Percentiles rank a stretch among this genome's conserved stretches.
Evolutionary conservation across 2,329 filamentous ascomycete genomes (phyloP).

Genomic region (Neonectria punicea): DNA sequence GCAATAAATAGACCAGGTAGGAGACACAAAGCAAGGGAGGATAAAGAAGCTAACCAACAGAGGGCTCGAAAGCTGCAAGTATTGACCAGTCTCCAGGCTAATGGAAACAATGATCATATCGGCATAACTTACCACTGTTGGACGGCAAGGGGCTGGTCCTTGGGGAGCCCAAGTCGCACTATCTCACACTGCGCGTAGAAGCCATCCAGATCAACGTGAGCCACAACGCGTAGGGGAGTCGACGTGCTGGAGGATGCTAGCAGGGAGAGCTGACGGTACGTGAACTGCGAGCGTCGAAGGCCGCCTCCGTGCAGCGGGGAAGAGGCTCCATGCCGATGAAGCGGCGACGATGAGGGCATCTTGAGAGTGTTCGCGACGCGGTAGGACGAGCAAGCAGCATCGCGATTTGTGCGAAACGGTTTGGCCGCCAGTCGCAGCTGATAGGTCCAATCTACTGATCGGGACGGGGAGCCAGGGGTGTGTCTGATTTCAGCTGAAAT

Average conservation of each 20-base stretch:
- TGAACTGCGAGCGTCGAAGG: conserved; percentile 75
- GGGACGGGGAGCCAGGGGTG: neutral
- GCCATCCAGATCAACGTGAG: conserved; percentile 94
- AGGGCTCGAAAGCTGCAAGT: neutral
- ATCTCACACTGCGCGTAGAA: conserved; percentile 99
- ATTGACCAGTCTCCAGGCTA: neutral
- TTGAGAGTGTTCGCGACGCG: conserved; percentile 10
- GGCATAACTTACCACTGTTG: conserved; percentile 79
- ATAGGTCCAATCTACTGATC: neutral
- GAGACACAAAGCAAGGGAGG: neutral
- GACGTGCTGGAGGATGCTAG: conserved; percentile 76
- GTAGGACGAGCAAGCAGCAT: conserved; percentile 1
- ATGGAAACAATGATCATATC: neutral
- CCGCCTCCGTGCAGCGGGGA: conserved; percentile 42
- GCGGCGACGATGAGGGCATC: conserved; percentile 40
- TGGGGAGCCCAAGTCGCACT: conserved; percentile 79
- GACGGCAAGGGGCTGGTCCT: conserved; percentile 86
- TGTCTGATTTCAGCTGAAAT: neutral
- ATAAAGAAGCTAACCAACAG: neutral
- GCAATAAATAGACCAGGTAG: too few relatives aligned
- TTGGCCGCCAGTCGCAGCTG: neutral
- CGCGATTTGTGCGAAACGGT: neutral
- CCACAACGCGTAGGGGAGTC: conserved; percentile 85
- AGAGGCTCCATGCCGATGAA: conserved; percentile 30
- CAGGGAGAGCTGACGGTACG: conserved; percentile 82